A percentile compares a stretch with the other conserved stretches of the same genome.
These are phyloP conservation scores for Trypanosoma scelopori DNA, from an alignment of 208 protist genomes.

Conservation along the genomic window DNA sequence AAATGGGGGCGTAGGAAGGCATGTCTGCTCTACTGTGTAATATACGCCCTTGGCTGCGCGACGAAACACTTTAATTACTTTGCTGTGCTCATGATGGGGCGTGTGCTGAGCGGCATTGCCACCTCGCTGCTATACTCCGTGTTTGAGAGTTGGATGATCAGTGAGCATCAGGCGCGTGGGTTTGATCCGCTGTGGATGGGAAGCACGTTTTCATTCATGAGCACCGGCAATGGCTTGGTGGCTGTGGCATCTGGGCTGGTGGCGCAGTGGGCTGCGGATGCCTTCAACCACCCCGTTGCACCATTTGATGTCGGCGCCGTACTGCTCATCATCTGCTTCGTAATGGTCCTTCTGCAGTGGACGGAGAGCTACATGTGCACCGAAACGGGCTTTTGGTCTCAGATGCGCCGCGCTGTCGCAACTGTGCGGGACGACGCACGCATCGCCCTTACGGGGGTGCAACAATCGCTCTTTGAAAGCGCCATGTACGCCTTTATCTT, in stretches of 20 bases:
- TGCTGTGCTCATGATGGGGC: conserved; percentile 59
- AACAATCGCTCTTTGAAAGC: conserved; percentile 83
- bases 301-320: conserved; percentile 43
- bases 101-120: conserved; percentile 72
- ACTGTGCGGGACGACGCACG: conserved; percentile 15
- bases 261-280: conserved; percentile 30
- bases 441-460: conserved; percentile 44
- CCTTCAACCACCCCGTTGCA: conserved; percentile 30
- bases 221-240: conserved; percentile 59
- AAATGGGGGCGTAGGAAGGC: conserved; percentile 28
- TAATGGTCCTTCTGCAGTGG: conserved; percentile 52
- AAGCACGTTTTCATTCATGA: conserved; percentile 62
- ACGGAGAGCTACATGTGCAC: conserved; percentile 68
- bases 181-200: conserved; percentile 30
- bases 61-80: conserved; percentile 41
- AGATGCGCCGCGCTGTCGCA: conserved; percentile 2
- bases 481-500: conserved; percentile 91
- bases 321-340: conserved; percentile 31
- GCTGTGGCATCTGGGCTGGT: conserved; percentile 73
- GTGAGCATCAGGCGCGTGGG: conserved; percentile 45
- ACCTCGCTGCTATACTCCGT: conserved; percentile 87
- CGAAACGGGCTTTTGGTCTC: conserved; percentile 8
- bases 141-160: conserved; percentile 94
- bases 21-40: conserved; percentile 44
- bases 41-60: conserved; percentile 34